Evolutionary conservation across 1,139 yeast genomes (phyloP), one percentile per base, ranked within the genome.

Genomic region (Arxiozyma heterogenica): DNA sequence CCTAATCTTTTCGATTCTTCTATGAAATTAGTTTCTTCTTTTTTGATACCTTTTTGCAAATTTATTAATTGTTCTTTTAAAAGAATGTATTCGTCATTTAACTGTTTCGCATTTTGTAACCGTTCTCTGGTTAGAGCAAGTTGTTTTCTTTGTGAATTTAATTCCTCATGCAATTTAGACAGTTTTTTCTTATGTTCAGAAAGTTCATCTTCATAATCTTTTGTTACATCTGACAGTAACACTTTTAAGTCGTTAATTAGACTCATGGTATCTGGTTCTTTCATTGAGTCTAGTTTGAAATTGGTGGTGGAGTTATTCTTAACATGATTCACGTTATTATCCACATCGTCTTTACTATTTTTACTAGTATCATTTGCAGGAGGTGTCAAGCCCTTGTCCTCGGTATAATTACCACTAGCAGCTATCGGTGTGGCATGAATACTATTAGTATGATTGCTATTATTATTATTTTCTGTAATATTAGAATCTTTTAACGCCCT

Each of bases 11-110:
- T 69, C 20, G 73, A 68, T 51, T 70, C 70, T 47, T 74, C 72
- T 44, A 73, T 66, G 68, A 83, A 83, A 54, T 71, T 70, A 25
- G 67, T 68, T 59, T 81, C 84, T 57, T 83, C 88, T 55, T 78
- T 82, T 27, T 71, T 69, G 38, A 82, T 80, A 0, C 86, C 85
- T 52, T 77, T 74, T 57, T 79, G 80, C 41, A 84, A 71, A 59
- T 82, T 82, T 41, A 73, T 71, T 18, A 79, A 73, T 56, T 80
- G 80, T 52, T 80, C 79, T 54, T 77, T 77, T 61, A 78, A 69
- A 54, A 62, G 48, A 12, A 58, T 55, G 53, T 61, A 61, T 48
- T 66, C 68, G 47, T 67, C 71, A 39, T 61, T 62, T 27, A 66
- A 50, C 46, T 62, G 63, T 50, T 64, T 66, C 1, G 67, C 65